These are phyloP conservation scores for Cryptosporidium meleagridis DNA, from an alignment of 169 alveolate genomes.

Conservation along the genomic window DNA sequence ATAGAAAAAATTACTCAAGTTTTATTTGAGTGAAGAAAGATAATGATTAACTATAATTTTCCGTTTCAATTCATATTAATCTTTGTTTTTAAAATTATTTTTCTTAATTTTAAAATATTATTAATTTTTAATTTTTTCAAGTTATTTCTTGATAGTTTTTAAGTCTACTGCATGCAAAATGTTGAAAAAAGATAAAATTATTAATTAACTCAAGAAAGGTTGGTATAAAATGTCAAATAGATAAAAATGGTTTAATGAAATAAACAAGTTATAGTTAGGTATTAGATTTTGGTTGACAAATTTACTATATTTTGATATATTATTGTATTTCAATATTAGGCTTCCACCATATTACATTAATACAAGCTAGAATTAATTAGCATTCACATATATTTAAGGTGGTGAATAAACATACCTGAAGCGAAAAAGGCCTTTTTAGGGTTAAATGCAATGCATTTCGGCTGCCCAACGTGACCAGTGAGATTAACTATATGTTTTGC, in stretches of 20 bases:
- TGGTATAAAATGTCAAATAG: not conserved
- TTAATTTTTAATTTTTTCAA: too few relatives aligned
- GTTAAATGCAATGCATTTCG: slow-evolving; percentile 48
- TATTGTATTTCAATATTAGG: slow-evolving; percentile 13
- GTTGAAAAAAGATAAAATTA: too few relatives aligned
- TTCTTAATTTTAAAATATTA: too few relatives aligned
- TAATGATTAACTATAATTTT: too few relatives aligned
- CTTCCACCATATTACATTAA: slow-evolving; percentile 71
- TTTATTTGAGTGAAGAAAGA: not conserved
- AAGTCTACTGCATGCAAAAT: not conserved
- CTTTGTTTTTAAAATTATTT: too few relatives aligned
- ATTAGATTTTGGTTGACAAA: not conserved
- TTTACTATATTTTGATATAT: not conserved
- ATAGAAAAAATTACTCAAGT: not conserved
- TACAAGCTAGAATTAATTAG: slow-evolving; percentile 19
- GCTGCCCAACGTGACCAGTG: slow-evolving; percentile 60
- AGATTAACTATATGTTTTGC: slow-evolving; percentile 30
- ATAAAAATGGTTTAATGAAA: too few relatives aligned
- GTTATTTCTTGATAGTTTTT: not conserved
- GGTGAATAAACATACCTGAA: slow-evolving; percentile 50
- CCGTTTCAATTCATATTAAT: too few relatives aligned
- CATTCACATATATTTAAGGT: not conserved
- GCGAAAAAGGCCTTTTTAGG: slow-evolving; percentile 71
- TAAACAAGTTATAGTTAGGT: not conserved
- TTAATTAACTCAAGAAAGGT: too few relatives aligned